Conservation (phyloP, 2,329 filamentous ascomycete genomes). For the Penicillium sp. region DNA sequence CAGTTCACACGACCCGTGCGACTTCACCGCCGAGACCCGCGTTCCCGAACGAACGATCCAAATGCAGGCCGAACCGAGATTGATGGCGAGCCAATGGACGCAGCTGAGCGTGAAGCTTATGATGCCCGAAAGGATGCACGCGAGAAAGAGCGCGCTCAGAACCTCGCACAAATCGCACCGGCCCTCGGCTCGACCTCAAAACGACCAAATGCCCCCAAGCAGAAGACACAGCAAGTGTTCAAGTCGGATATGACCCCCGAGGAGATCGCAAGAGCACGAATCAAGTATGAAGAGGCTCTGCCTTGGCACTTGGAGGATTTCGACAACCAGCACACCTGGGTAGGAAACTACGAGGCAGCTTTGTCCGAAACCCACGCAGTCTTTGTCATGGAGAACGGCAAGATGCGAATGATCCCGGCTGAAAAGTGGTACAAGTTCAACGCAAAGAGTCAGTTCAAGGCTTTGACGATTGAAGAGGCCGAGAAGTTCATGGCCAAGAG, state of each 20-base stretch:
- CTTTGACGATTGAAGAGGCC: conserved; percentile 78
- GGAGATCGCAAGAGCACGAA: conserved; percentile 65
- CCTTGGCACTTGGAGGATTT: conserved; percentile 98
- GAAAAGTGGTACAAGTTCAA: conserved; percentile 87
- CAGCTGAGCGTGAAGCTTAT: conserved; percentile 63
- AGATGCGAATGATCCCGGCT: conserved; percentile 83
- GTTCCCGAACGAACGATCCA: conserved; percentile 59
- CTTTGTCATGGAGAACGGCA: conserved; percentile 70
- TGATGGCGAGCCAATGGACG: conserved; percentile 59
- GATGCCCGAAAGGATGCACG: conserved; percentile 70
- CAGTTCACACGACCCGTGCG: conserved; percentile 88
- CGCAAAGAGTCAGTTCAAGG: conserved; percentile 64
- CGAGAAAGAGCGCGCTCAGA: conserved; percentile 81
- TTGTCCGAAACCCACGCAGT: conserved; percentile 80
- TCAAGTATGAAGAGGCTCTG: conserved; percentile 88
- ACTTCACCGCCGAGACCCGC: conserved; percentile 84
- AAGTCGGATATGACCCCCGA: conserved; percentile 75
- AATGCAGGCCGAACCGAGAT: conserved; percentile 49
- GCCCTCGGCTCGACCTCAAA: conserved; percentile 69
- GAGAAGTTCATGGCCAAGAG: conserved; percentile 82
- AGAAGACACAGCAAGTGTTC: conserved; percentile 85
- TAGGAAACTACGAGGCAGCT: conserved; percentile 85
- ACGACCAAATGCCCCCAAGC: conserved; percentile 66
- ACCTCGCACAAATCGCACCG: conserved; percentile 90
- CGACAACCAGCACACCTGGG: conserved; percentile 92